Evolutionary conservation across 2,329 filamentous ascomycete species (phyloP).

Genomic region (Verticillium dahliae): DNA sequence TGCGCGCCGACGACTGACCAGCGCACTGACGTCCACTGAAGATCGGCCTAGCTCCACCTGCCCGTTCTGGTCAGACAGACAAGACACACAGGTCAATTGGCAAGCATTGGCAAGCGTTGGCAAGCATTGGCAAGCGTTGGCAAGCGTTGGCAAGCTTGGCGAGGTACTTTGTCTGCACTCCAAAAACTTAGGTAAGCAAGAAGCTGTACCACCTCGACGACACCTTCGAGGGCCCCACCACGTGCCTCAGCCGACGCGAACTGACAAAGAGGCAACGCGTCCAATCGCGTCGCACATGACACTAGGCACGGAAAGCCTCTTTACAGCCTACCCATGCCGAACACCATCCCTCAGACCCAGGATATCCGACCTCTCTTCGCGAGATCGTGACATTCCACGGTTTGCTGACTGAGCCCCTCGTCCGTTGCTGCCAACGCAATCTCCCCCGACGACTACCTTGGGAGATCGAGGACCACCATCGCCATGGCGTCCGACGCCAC

Average conservation of each 20-base stretch:
- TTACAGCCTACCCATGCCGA: not conserved
- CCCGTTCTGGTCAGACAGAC: not conserved
- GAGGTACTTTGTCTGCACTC: not conserved
- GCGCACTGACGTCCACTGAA: not conserved
- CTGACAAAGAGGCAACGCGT: not conserved
- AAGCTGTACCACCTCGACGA: not conserved
- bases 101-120: no score
- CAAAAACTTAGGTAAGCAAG: no score
- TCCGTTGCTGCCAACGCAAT: not conserved
- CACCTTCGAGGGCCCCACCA: not conserved
- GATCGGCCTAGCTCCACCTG: not conserved
- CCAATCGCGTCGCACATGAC: not conserved
- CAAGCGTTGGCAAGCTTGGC: no score
- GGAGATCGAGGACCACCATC: not conserved
- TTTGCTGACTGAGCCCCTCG: not conserved
- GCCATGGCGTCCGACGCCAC: not conserved
- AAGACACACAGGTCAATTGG: not conserved
- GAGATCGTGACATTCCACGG: not conserved
- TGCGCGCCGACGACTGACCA: not conserved
- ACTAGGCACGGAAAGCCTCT: not conserved
- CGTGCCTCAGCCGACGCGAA: not conserved
- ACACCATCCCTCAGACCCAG: not conserved
- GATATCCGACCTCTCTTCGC: not conserved
- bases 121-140: no score
- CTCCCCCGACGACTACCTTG: not conserved